Evolutionary conservation across 116 monocot genomes (phyloP).

Genomic region (Cymodocea nodosa): DNA sequence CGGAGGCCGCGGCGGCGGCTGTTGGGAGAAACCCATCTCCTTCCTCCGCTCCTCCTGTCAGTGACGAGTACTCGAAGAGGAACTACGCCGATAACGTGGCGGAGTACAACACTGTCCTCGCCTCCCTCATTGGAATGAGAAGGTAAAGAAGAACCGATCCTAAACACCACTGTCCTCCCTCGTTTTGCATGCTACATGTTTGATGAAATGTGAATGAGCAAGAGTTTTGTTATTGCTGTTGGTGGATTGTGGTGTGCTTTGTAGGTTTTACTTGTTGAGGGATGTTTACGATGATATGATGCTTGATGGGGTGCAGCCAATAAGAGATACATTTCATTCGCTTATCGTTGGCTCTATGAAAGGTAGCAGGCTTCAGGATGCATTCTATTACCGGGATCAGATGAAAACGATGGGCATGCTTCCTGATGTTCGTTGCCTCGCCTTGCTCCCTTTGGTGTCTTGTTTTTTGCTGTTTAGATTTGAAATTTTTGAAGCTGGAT

Average conservation of each 20-base stretch:
- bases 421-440: conserved; percentile 49
- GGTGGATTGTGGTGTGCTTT: conserved; percentile 1
- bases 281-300: conserved; percentile 98
- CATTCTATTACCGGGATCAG: conserved; percentile 80
- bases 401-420: conserved; percentile 84
- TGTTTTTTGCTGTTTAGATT: conserved; percentile 1
- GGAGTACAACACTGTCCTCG: conserved; percentile 94
- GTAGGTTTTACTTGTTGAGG: conserved; percentile 63
- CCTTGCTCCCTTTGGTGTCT: background rate
- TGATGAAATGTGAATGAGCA: background rate
- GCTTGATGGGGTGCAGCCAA: conserved; percentile 81
- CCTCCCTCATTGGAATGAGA: conserved; percentile 66
- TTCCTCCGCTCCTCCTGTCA: conserved; percentile 7
- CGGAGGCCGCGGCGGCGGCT: conserved; percentile 1
- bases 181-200: background rate
- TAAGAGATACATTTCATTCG: conserved; percentile 70
- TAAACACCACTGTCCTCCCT: background rate
- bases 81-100: conserved; percentile 89
- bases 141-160: conserved; percentile 18
- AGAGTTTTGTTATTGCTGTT: background rate
- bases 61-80: conserved; percentile 43
- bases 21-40: background rate
- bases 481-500: background rate
- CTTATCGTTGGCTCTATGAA: conserved; percentile 95
- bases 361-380: conserved; percentile 78